Conservation (phyloP, 2,329 filamentous ascomycete species). For the Aspergillus tanneri region DNA sequence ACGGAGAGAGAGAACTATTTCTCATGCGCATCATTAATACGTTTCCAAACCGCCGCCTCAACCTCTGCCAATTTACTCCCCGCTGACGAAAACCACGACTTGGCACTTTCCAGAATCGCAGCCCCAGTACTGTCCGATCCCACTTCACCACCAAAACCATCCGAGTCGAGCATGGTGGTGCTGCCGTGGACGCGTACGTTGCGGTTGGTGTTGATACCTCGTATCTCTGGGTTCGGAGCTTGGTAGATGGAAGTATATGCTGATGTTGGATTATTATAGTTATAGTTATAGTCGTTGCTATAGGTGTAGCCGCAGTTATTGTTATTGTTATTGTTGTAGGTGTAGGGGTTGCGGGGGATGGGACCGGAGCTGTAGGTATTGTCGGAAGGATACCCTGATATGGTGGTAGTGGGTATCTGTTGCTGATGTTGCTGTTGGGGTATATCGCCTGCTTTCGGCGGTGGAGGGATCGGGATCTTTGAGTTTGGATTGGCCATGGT, state of each 20-base stretch:
- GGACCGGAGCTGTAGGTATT: slow-evolving; percentile 27
- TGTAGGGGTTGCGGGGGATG: slow-evolving; percentile 22
- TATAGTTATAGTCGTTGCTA: slow-evolving; percentile 17
- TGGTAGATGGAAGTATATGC: slow-evolving; percentile 29
- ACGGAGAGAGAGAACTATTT: too few species aligned
- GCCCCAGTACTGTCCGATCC: slow-evolving; percentile 10
- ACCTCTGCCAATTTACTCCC: slow-evolving; percentile 45
- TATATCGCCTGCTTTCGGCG: slow-evolving; percentile 20
- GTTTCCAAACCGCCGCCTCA: slow-evolving; percentile 50
- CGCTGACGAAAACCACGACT: slow-evolving; percentile 43
- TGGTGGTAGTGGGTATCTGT: background rate
- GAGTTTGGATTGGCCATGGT: too few species aligned
- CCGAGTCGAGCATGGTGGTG: slow-evolving; percentile 16
- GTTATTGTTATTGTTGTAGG: slow-evolving; percentile 16
- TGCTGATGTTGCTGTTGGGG: slow-evolving; percentile 6
- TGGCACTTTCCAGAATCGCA: slow-evolving; percentile 38
- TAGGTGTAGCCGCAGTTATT: slow-evolving; percentile 19
- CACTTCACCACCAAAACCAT: slow-evolving; percentile 29
- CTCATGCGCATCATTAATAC: slow-evolving; percentile 43
- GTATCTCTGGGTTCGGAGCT: slow-evolving; percentile 14
- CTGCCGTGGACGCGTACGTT: slow-evolving; percentile 20
- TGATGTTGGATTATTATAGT: slow-evolving; percentile 26
- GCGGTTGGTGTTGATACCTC: slow-evolving; percentile 8
- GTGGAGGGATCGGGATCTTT: slow-evolving; percentile 21
- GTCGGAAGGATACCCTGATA: background rate